Base-by-base conservation (phyloP, 164 flowering plant species). In the Buxus sempervirens region DNA sequence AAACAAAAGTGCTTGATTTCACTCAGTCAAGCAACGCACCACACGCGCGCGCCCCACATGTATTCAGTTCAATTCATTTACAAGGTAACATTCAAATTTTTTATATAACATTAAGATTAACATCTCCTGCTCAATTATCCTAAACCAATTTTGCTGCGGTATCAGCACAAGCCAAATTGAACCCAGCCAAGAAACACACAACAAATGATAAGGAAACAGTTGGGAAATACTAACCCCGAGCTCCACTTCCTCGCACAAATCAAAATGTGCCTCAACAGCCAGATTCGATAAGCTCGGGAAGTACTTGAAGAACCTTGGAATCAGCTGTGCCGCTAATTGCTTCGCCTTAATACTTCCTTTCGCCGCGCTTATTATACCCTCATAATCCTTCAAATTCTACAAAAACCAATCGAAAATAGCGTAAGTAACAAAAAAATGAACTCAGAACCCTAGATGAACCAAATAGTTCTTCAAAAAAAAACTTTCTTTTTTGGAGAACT, bases 321-420 rank as follows among this genome's bases (percentile, higher is more conserved):
- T 92, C 2, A 95, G 84, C 83, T 92, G 98, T 0, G 97, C 97
- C 0, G 97, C 93, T 74, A 95, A 79, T 58, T 92, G 97, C 80
- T 84, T 92, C 9, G 97, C 92, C 79, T 90, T 95, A 21, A 79
- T 74, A 66, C 90, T 87, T 38, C 92, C 86, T 53, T 76, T 85
- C 9, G 98, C 88, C 9, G 92, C 91, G 32, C 69, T 79, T 1
- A 95, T 86, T 22, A 92, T 90, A 20, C 90, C 94, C 77, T 84
- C 83, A 56, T 92, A 95, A 65, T 95, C 98, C 71, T 79, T 69
- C n/a, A 77, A 89, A 76, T 87, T 82, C 98, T 94, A 68, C 73
- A 58, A 5, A 28, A 54, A 4, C 12, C 36, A n/a, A 22, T 66
- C 26, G 41, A 56, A 49, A 21, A 27, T 26, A 58, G 36, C 36